Conservation (phyloP, 2,329 filamentous ascomycete species). For the Neofusicoccum umdonicola region DNA sequence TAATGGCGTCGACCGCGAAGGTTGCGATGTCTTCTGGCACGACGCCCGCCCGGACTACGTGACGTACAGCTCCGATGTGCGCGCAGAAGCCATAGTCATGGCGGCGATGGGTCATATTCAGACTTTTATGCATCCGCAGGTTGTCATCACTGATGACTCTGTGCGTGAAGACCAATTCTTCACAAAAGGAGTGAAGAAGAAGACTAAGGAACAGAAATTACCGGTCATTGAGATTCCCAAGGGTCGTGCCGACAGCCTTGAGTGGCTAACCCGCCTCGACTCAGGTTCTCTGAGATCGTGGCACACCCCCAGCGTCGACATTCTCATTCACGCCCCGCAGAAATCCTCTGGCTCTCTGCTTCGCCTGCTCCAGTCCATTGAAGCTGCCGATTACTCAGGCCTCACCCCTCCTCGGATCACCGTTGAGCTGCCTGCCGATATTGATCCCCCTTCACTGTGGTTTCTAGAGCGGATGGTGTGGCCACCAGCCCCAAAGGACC, state of each 20-base stretch:
- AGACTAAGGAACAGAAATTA: constrained; percentile 52
- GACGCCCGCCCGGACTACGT: constrained; percentile 76
- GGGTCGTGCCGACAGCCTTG: constrained; percentile 59
- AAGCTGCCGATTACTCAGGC: constrained; percentile 71
- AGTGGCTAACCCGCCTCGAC: constrained; percentile 79
- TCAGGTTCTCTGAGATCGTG: constrained; percentile 70
- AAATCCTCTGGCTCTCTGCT: constrained; percentile 72
- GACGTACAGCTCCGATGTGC: constrained; percentile 65
- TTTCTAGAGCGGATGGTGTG: constrained; percentile 60
- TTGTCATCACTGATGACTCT: constrained; percentile 68
- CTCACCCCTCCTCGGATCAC: constrained; percentile 71
- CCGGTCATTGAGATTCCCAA: constrained; percentile 73
- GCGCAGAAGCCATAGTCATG: constrained; percentile 64
- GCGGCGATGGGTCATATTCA: constrained; percentile 71
- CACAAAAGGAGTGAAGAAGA: constrained; percentile 56
- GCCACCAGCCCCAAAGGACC: constrained; percentile 50
- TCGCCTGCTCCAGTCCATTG: constrained; percentile 73
- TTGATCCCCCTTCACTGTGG: constrained; percentile 65
- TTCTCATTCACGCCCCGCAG: constrained; percentile 74
- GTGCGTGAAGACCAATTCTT: constrained; percentile 68
- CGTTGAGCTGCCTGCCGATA: constrained; percentile 72
- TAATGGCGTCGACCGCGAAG: constrained; percentile 69
- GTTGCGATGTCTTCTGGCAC: constrained; percentile 65
- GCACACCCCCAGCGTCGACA: constrained; percentile 75
- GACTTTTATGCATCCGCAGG: constrained; percentile 73